Evolutionary conservation across 2,329 filamentous ascomycete species (phyloP).

Genomic region (Beauveria sp.): DNA sequence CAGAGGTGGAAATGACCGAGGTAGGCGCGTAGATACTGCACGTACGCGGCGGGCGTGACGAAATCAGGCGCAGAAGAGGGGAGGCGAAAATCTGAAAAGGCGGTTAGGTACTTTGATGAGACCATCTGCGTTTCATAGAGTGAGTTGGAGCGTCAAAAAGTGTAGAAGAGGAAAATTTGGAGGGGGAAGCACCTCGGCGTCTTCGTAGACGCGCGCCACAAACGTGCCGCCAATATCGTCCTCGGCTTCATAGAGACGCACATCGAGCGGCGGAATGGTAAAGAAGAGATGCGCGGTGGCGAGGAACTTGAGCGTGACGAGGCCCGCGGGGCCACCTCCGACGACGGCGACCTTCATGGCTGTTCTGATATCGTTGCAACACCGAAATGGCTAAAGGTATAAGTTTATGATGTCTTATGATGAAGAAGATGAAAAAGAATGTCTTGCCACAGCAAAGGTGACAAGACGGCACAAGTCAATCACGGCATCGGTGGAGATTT

Average conservation of each 20-base stretch:
- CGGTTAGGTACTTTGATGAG: slow-evolving; percentile 41
- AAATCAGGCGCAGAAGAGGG: slow-evolving; percentile 36
- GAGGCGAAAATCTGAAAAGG: slow-evolving; percentile 42
- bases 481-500: too few species aligned
- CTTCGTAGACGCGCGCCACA: slow-evolving; percentile 38
- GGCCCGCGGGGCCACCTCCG: slow-evolving; percentile 35
- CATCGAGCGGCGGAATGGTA: slow-evolving; percentile 30
- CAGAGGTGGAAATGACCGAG: slow-evolving; percentile 30
- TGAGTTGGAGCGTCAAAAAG: too few species aligned
- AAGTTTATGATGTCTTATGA: too few species aligned
- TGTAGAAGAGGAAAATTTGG: background rate
- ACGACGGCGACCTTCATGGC: slow-evolving; percentile 33
- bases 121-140: slow-evolving; percentile 28
- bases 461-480: too few species aligned
- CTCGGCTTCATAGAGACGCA: slow-evolving; percentile 36
- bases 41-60: slow-evolving; percentile 31
- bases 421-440: background rate
- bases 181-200: slow-evolving; percentile 30
- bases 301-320: slow-evolving; percentile 34
- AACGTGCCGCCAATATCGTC: slow-evolving; percentile 40
- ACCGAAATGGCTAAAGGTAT: background rate
- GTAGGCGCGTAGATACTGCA: slow-evolving; percentile 36
- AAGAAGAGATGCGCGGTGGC: slow-evolving; percentile 30
- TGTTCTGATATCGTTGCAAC: background rate
- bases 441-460: too few species aligned